Evolutionary conservation across 176 grass and related monocot species (phyloP), one percentile per base, ranked within the genome.

Genomic region (Carex myosuroides): DNA sequence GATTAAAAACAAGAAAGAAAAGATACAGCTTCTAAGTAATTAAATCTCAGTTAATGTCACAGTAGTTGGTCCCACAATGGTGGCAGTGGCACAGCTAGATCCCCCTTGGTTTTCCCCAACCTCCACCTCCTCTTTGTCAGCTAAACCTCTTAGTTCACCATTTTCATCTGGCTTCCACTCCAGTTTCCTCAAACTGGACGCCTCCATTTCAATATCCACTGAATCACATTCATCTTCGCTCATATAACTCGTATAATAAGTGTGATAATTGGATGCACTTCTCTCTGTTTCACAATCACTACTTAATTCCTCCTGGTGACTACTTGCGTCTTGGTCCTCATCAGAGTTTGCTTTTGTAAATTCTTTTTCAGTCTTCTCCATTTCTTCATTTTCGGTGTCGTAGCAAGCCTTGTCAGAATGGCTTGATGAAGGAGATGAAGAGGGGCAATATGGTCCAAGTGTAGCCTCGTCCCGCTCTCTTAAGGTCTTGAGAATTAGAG

Each of bases 401-500:
- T 91, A 90, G 70, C 91, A 93, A 26, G 77, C 88, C 9, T 91
- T 88, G 79, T 89, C 88, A 83, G 26, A 74, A 48, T 83, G 55
- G 3, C 88, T 91, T 35, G 91, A 90, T 8, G 88, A 81, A 72
- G 92, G 90, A 84, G 90, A 93, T 35, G 87, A 89, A 84, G 87
- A 98, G 2, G 92, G 82, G 63, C 87, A 91, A 80, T 90, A 94
- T 16, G 87, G 89, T 86, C 84, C 76, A 0, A 86, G 69, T 44
- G 87, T 84, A 61, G 88, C 85, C 67, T 93, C 89, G 10, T 95
- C 95, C 0, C 91, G 89, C 65, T 93, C 95, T 81, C 88, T 72
- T 60, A 94, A 87, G 6, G 88, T 91, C 87, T 90, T 98, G 63
- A 98, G 82, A 82, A 95, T 98, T 53, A 97, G 68, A 79, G 89